Evolutionary conservation across 2,329 filamentous ascomycete genomes (phyloP).

Genomic region (Colletotrichum magnum): DNA sequence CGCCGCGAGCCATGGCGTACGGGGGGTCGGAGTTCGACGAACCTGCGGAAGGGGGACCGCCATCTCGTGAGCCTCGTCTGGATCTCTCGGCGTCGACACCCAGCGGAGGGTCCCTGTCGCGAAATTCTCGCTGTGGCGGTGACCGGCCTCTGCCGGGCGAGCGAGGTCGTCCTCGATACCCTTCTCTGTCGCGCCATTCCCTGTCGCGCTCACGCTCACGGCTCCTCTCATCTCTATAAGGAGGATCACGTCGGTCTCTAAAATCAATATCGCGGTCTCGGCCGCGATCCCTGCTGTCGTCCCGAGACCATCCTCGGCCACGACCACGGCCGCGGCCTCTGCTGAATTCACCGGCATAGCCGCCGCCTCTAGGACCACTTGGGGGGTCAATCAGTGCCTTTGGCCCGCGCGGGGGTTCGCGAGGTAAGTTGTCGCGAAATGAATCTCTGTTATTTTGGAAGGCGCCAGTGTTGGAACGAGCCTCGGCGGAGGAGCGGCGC

Average conservation of each 20-base stretch:
- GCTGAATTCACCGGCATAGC: slow-evolving; percentile 74
- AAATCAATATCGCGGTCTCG: slow-evolving; percentile 74
- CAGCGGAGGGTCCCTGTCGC: slow-evolving; percentile 69
- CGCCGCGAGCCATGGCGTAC: slow-evolving; percentile 69
- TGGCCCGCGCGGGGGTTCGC: slow-evolving; percentile 85
- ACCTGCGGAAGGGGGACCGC: slow-evolving; percentile 76
- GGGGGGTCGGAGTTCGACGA: slow-evolving; percentile 79
- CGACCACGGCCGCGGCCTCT: slow-evolving; percentile 68
- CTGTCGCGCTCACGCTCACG: slow-evolving; percentile 71
- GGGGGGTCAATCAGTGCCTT: slow-evolving; percentile 81
- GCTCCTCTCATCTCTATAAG: slow-evolving; percentile 71
- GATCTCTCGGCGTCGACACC: slow-evolving; percentile 78
- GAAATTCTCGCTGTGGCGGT: slow-evolving; percentile 75
- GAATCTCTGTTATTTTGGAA: slow-evolving; percentile 74
- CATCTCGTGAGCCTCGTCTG: slow-evolving; percentile 79
- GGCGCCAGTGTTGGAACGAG: slow-evolving; percentile 68
- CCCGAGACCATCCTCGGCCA: slow-evolving; percentile 70
- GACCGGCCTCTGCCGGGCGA: slow-evolving; percentile 75
- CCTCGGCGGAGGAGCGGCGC: slow-evolving; percentile 75
- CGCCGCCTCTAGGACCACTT: slow-evolving; percentile 77
- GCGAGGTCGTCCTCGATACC: slow-evolving; percentile 70
- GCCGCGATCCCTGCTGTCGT: slow-evolving; percentile 73
- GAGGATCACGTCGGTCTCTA: slow-evolving; percentile 59
- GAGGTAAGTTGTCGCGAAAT: slow-evolving; percentile 60
- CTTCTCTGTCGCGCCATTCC: slow-evolving; percentile 62